Conservation (phyloP, 208 protist species). For the Trypanosoma scelopori region DNA sequence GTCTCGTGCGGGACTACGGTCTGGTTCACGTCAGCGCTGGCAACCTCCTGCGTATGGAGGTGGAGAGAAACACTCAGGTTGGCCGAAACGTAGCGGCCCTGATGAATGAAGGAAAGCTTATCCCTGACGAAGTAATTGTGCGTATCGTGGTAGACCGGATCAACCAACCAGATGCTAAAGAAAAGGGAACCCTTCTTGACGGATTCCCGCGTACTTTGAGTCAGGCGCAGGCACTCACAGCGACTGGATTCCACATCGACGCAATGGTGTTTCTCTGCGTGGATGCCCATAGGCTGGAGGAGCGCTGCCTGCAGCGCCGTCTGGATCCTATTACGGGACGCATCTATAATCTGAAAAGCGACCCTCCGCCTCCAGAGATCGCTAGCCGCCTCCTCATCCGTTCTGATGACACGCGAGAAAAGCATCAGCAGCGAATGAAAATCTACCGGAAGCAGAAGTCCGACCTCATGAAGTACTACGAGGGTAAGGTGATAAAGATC, state of each 20-base stretch:
- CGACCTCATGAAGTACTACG: slow-evolving; percentile 56
- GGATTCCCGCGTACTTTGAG: slow-evolving; percentile 92
- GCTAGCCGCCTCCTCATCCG: slow-evolving; percentile 73
- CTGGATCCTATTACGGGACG: slow-evolving; percentile 71
- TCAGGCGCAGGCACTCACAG: slow-evolving; percentile 76
- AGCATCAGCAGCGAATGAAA: slow-evolving; percentile 67
- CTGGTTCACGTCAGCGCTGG: slow-evolving; percentile 88
- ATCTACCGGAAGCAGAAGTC: slow-evolving; percentile 69
- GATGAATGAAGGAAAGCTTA: slow-evolving; percentile 77
- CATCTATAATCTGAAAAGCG: slow-evolving; percentile 77
- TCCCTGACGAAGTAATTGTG: slow-evolving; percentile 79
- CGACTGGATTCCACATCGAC: slow-evolving; percentile 62
- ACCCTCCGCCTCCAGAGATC: slow-evolving; percentile 69
- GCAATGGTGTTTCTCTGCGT: slow-evolving; percentile 77
- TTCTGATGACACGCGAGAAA: slow-evolving; percentile 79
- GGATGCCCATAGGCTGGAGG: slow-evolving; percentile 38
- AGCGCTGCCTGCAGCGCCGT: slow-evolving; percentile 61
- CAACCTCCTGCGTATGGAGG: slow-evolving; percentile 90
- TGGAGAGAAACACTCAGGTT: slow-evolving; percentile 50
- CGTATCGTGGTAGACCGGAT: slow-evolving; percentile 65
- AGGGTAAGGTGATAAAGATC: slow-evolving; percentile 52
- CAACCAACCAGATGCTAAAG: slow-evolving; percentile 31
- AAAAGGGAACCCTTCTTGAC: slow-evolving; percentile 86
- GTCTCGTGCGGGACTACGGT: slow-evolving; percentile 82
- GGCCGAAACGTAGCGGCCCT: slow-evolving; percentile 47